Evolutionary conservation across 352 stramenopile species (phyloP), one percentile per base, ranked within the genome.

Genomic region (Phytophthora colocasiae): DNA sequence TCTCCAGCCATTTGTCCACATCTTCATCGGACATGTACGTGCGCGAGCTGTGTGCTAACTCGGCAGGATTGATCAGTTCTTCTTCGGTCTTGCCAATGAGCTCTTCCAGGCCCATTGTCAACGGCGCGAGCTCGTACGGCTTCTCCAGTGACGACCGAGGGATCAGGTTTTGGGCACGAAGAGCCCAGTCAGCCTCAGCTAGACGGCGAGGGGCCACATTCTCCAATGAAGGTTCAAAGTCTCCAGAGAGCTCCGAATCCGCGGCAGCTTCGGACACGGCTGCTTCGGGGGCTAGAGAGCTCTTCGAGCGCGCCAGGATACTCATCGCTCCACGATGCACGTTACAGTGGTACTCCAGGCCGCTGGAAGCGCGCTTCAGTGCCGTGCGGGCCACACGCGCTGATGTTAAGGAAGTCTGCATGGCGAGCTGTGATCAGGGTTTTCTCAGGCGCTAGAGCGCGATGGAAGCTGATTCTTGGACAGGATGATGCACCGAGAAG

Each of bases 1-100:
- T 65, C 11, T 70, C 64, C 9, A 94, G 80, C 82, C 83, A 94
- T 49, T 88, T 84, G 50, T 92, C 79, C 17, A 92, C 82, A n/a
- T 94, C 86, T 38, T 79, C 80, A 22, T 91, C 80, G 7, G 70
- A 78, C 11, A 94, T 94, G 56, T 66, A 75, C 8, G 69, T 51
- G 54, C 83, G 81, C 2, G 69, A 66, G 19, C 48, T 63, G 27
- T 40, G 59, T 9, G 54, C 51, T 6, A 69, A 0, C 27, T 64
- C 38, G 0, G 22, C 50, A 1, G 63, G 45, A 44, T 74, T 67
- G 6, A 53, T 15, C 17, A 64, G 26, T 19, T 68, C 52, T 27
- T 66, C 52, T 10, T 77, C 54, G 3, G 41, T 49, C 34, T 47
- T 45, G 24, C 47, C 43, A 3, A 71, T 24, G 0, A 74, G 19